These are phyloP conservation scores for Neurospora sp. DNA, from an alignment of 2,329 filamentous ascomycete genomes.

Conservation along the genomic window DNA sequence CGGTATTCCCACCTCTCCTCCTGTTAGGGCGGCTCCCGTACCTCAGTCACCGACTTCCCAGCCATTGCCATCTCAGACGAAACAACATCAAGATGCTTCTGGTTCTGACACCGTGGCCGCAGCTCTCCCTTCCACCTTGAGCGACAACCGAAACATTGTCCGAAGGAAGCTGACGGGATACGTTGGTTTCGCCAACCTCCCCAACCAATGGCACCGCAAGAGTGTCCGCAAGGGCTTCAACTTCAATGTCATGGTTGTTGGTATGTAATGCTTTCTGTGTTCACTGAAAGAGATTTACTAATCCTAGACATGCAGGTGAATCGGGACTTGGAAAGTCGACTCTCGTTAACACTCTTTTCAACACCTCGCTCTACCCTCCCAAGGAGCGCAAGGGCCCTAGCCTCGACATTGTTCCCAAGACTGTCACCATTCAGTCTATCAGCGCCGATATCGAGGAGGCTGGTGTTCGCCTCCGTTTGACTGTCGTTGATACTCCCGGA, in stretches of 20 bases:
- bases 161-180: constrained; percentile 97
- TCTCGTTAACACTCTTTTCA: constrained; percentile 98
- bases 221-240: constrained; percentile 99
- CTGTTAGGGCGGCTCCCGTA: constrained; percentile 31
- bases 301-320: constrained; percentile 58
- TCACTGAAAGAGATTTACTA: constrained; percentile 1
- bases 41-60: constrained; percentile 30
- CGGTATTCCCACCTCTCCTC: constrained; percentile 27
- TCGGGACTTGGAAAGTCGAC: constrained; percentile 98
- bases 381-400: constrained; percentile 97
- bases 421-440: constrained; percentile 87
- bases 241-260: constrained; percentile 99
- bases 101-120: constrained; percentile 29
- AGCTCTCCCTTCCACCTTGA: constrained; percentile 34
- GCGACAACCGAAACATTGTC: constrained; percentile 87
- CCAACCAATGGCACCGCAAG: constrained; percentile 99
- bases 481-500: constrained; percentile 93
- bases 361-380: constrained; percentile 96
- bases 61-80: constrained; percentile 22
- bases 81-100: constrained; percentile 22
- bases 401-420: constrained; percentile 98
- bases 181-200: constrained; percentile 95
- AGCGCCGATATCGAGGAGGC: constrained; percentile 98
- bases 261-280: constrained; percentile 44
- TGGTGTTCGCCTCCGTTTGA: constrained; percentile 88